Percentiles rank a stretch among this genome's conserved stretches.
Evolutionary conservation across 1,139 yeast genomes (phyloP).

Genomic region (Yamadazyma conglobata): DNA sequence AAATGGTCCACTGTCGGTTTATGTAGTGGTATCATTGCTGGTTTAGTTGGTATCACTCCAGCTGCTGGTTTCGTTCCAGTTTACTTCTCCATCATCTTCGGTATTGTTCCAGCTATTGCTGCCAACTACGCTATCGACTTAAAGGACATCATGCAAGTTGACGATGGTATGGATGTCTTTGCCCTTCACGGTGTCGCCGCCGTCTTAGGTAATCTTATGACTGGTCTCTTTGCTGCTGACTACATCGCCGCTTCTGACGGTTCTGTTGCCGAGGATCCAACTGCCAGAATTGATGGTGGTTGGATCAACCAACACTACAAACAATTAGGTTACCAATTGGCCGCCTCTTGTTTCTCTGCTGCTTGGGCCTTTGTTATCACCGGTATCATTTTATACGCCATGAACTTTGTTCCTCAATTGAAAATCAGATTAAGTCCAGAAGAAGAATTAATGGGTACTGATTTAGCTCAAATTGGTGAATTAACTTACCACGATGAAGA

Average conservation of each 20-base stretch:
- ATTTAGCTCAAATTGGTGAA: conserved; percentile 85
- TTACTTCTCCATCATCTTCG: conserved; percentile 82
- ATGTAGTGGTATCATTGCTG: conserved; percentile 92
- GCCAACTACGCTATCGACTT: conserved; percentile 85
- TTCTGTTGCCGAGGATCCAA: conserved; percentile 48
- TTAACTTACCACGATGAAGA: conserved; percentile 59
- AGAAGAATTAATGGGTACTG: conserved; percentile 88
- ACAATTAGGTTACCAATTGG: conserved; percentile 92
- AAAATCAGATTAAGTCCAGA: conserved; percentile 84
- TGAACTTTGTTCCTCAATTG: conserved; percentile 81
- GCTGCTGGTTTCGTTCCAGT: conserved; percentile 96
- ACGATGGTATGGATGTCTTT: conserved; percentile 94
- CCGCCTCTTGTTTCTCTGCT: conserved; percentile 72
- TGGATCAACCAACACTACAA: conserved; percentile 90
- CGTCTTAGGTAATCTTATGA: conserved; percentile 72
- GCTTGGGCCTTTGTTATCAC: conserved; percentile 83
- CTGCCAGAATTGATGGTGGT: conserved; percentile 70
- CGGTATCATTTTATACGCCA: conserved; percentile 58
- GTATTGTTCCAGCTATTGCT: conserved; percentile 70
- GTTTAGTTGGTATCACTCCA: conserved; percentile 94
- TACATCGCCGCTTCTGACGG: conserved; percentile 79
- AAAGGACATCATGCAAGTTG: conserved; percentile 69
- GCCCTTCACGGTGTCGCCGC: conserved; percentile 96
- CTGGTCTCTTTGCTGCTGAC: conserved; percentile 93
- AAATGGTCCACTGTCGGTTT: conserved; percentile 95